Percentiles rank a stretch among this genome's conserved stretches.
phyloP scores from a whole-genome alignment of 129 eudicot genomes.

The Flaveria robusta region DNA sequence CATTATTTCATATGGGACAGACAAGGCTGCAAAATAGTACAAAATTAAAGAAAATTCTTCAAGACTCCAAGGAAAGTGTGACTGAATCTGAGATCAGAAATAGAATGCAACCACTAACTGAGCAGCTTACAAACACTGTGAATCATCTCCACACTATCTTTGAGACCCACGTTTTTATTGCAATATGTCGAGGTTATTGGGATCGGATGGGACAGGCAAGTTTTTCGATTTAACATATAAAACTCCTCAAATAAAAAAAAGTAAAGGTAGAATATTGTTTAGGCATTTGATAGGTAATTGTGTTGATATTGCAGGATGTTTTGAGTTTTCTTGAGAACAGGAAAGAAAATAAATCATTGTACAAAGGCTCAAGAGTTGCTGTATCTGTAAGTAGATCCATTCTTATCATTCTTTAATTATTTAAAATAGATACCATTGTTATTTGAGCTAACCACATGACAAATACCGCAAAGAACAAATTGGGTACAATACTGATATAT shows the following conservation, averaged over 20 bases:
- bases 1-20: conserved; percentile 38
- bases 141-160: conserved; percentile 64
- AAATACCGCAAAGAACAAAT: background rate
- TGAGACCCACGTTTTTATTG: conserved; percentile 65
- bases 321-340: conserved; percentile 76
- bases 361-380: conserved; percentile 72
- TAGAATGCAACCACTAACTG: conserved; percentile 71
- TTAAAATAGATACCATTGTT: background rate
- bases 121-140: conserved; percentile 58
- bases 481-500: background rate
- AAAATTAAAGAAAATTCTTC: conserved; percentile 74
- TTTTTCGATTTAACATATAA: background rate
- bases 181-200: conserved; percentile 77
- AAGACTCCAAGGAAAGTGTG: conserved; percentile 66
- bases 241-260: background rate
- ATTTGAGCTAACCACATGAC: background rate
- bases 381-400: conserved; percentile 62
- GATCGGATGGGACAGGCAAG: conserved; percentile 82
- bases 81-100: conserved; percentile 63
- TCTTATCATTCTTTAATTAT: background rate
- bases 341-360: conserved; percentile 77
- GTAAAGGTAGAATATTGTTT: background rate
- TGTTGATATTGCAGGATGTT: conserved; percentile 61
- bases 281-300: conserved; percentile 24
- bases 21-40: conserved; percentile 62